These are phyloP conservation scores for Trichoderma endophyticum DNA, from an alignment of 2,329 filamentous ascomycete genomes.

Conservation along the genomic window DNA sequence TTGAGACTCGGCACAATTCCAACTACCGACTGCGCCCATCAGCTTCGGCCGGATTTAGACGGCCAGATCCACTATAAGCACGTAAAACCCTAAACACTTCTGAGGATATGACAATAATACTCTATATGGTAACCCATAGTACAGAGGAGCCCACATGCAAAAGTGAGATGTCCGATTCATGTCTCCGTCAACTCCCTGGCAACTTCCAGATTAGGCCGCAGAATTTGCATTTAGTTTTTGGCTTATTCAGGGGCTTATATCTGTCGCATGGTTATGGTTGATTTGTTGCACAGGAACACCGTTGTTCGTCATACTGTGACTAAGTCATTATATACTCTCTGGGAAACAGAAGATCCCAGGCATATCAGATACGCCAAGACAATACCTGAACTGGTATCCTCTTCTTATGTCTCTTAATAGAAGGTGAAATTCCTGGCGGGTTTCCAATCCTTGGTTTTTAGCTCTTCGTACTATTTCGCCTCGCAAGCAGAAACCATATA, in stretches of 20 bases:
- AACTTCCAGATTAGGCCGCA: not conserved
- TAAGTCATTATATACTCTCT: not conserved
- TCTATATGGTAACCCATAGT: not conserved
- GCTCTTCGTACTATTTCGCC: not conserved
- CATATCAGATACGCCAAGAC: not conserved
- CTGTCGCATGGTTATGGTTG: not conserved
- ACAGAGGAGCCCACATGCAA: not conserved
- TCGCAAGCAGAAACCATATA: not conserved
- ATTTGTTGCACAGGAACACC: not conserved
- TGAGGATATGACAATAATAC: not conserved
- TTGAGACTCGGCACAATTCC: not conserved
- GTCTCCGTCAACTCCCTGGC: not conserved
- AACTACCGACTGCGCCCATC: not conserved
- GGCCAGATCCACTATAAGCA: not conserved
- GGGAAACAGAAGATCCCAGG: not conserved
- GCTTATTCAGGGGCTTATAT: not conserved
- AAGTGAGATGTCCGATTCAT: not conserved
- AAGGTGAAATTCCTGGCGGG: not conserved
- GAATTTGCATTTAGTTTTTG: not conserved
- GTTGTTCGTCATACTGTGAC: not conserved
- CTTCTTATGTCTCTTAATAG: not conserved
- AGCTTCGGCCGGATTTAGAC: not conserved
- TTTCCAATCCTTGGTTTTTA: not conserved
- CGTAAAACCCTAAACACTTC: not conserved
- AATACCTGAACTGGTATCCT: not conserved